Evolutionary conservation across 2,329 filamentous ascomycete species (phyloP).

Genomic region (Neocucurbitaria cava): DNA sequence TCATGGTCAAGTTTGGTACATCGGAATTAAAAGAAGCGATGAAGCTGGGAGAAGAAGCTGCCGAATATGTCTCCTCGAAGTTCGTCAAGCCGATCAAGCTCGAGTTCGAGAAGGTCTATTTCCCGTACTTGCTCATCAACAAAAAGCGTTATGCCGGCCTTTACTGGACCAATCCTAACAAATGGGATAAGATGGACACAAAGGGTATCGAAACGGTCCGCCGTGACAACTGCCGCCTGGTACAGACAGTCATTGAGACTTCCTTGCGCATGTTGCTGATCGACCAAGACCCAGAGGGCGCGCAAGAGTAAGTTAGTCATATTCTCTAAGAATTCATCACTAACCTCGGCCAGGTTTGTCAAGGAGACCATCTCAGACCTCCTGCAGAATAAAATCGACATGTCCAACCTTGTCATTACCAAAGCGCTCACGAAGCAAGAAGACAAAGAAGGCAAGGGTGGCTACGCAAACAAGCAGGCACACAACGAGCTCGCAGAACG

Average conservation of each 20-base stretch:
- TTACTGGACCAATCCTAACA: conserved; percentile 93
- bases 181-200: conserved; percentile 99
- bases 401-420: conserved; percentile 99
- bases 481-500: conserved; percentile 94
- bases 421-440: conserved; percentile 84
- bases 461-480: conserved; percentile 88
- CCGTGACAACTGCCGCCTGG: conserved; percentile 92
- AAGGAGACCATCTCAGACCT: conserved; percentile 95
- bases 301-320: conserved; percentile 78
- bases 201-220: conserved; percentile 99
- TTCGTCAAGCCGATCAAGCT: conserved; percentile 98
- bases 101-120: conserved; percentile 99
- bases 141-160: conserved; percentile 99
- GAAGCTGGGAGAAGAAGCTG: conserved; percentile 93
- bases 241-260: conserved; percentile 97
- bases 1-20: conserved; percentile 99
- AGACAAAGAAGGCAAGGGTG: conserved; percentile 43
- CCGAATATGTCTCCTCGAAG: conserved; percentile 85
- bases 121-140: conserved; percentile 97
- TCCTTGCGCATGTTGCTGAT: conserved; percentile 95
- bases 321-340: conserved; percentile 47
- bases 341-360: conserved; percentile 72
- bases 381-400: conserved; percentile 96
- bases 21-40: conserved; percentile 86
- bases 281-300: conserved; percentile 85